Percentiles rank a stretch among this genome's conserved stretches.
phyloP scores from a whole-genome alignment of 495 filamentous ascomycete species.

The Penicillium ochrochloron region DNA sequence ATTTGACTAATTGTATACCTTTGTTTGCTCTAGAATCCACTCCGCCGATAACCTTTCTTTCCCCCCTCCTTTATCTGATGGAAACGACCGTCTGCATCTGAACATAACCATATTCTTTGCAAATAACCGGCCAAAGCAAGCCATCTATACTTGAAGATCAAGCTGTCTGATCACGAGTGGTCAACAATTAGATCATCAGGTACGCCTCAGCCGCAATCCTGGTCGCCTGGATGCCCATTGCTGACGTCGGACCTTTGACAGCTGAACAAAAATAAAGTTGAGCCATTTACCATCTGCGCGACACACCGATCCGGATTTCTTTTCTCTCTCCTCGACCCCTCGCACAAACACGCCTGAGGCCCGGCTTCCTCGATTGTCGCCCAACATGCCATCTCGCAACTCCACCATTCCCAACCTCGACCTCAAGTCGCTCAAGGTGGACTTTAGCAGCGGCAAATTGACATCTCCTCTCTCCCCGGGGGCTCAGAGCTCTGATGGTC shows the following conservation, averaged over 20 bases:
- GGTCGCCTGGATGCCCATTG: slow-evolving; percentile 14
- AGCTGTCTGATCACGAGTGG: slow-evolving; percentile 18
- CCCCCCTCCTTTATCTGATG: slow-evolving; percentile 4
- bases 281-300: slow-evolving; percentile 1
- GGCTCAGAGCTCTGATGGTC: slow-evolving; percentile 46
- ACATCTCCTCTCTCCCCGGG: slow-evolving; percentile 44
- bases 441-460: slow-evolving; percentile 36
- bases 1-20: slow-evolving; percentile 24
- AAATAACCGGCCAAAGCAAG: slow-evolving; percentile 4
- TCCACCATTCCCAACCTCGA: slow-evolving; percentile 51
- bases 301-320: slow-evolving; percentile 12
- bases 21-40: slow-evolving; percentile 21
- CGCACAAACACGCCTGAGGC: slow-evolving; percentile 14
- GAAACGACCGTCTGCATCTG: slow-evolving; percentile 10
- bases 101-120: neutral
- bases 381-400: slow-evolving; percentile 50
- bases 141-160: slow-evolving; percentile 1
- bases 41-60: slow-evolving; percentile 17
- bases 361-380: slow-evolving; percentile 22
- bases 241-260: slow-evolving; percentile 16
- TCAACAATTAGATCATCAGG: slow-evolving; percentile 19
- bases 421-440: slow-evolving; percentile 43
- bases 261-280: slow-evolving; percentile 10
- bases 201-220: slow-evolving; percentile 19
- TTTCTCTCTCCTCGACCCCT: slow-evolving; percentile 1